phyloP scores from a whole-genome alignment of 129 eudicot species.

The Escallonia rubra region DNA sequence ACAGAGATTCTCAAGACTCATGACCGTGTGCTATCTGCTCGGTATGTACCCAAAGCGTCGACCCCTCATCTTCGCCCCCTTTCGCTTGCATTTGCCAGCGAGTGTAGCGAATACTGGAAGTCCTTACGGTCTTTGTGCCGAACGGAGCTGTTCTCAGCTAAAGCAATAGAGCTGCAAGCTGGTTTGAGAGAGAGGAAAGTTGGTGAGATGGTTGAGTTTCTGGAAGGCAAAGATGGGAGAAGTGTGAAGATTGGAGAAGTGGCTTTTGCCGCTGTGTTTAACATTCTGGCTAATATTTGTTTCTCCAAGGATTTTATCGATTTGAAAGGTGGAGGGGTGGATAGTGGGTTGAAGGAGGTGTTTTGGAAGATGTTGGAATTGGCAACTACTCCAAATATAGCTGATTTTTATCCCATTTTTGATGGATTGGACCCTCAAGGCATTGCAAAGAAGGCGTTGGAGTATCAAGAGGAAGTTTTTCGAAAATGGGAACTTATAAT shows the following conservation, averaged over 20 bases:
- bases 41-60: too few relatives aligned
- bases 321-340: conserved; percentile 9
- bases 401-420: conserved; percentile 35
- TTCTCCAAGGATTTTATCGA: conserved; percentile 29
- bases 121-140: conserved; percentile 12
- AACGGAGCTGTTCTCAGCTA: conserved; percentile 15
- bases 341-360: conserved; percentile 25
- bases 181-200: conserved; percentile 13
- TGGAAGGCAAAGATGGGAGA: conserved; percentile 11
- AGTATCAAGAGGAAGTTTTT: conserved; percentile 14
- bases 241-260: conserved; percentile 24
- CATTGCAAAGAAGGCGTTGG: conserved; percentile 4
- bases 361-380: conserved; percentile 26
- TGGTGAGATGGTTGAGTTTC: conserved; percentile 10
- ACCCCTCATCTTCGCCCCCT: too few relatives aligned
- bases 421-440: conserved; percentile 31
- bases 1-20: too few relatives aligned
- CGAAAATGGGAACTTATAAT: conserved; percentile 17
- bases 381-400: conserved; percentile 26
- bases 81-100: too few relatives aligned
- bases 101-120: neutral
- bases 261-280: conserved; percentile 23
- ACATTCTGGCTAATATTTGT: conserved; percentile 24
- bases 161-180: conserved; percentile 19
- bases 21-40: too few relatives aligned